phyloP scores from a whole-genome alignment of 2,329 filamentous ascomycete species.

The Fusarium sp. region DNA sequence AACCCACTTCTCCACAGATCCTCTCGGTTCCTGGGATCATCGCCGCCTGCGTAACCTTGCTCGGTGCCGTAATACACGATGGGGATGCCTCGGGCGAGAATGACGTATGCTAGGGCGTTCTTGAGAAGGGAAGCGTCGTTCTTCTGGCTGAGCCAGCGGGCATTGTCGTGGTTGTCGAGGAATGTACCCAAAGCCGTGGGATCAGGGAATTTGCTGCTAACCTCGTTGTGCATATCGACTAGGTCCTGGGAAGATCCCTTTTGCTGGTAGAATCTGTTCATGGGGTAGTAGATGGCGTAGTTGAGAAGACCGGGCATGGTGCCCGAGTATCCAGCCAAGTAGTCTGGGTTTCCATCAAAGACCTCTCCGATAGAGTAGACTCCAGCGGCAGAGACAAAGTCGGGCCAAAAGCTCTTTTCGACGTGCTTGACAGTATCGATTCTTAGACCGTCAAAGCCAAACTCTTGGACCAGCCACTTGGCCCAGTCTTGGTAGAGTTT shows the following conservation, averaged over 20 bases:
- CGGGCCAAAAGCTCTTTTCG: conserved; percentile 70
- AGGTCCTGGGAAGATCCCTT: conserved; percentile 57
- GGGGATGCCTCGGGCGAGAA: conserved; percentile 74
- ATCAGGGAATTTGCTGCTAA: conserved; percentile 54
- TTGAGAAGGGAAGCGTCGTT: conserved; percentile 70
- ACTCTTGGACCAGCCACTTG: conserved; percentile 69
- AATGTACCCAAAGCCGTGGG: conserved; percentile 59
- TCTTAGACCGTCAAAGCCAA: conserved; percentile 73
- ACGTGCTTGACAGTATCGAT: conserved; percentile 76
- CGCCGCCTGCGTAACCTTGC: conserved; percentile 68
- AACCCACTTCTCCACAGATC: conserved; percentile 71
- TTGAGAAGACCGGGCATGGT: conserved; percentile 73
- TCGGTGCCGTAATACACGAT: conserved; percentile 78
- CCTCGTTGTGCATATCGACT: conserved; percentile 56
- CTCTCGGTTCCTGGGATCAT: conserved; percentile 69
- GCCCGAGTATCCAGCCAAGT: conserved; percentile 67
- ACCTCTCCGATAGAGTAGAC: conserved; percentile 76
- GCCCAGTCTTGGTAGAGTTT: conserved; percentile 73
- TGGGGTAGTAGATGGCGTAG: conserved; percentile 66
- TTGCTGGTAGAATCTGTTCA: conserved; percentile 59
- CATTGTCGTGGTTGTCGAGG: conserved; percentile 73
- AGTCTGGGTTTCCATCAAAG: conserved; percentile 66
- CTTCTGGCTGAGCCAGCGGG: conserved; percentile 68
- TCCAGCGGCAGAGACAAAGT: conserved; percentile 68
- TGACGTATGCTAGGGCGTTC: conserved; percentile 74